Evolutionary conservation across 2,329 filamentous ascomycete genomes (phyloP).

Genomic region (Aspergillus viridinutans): DNA sequence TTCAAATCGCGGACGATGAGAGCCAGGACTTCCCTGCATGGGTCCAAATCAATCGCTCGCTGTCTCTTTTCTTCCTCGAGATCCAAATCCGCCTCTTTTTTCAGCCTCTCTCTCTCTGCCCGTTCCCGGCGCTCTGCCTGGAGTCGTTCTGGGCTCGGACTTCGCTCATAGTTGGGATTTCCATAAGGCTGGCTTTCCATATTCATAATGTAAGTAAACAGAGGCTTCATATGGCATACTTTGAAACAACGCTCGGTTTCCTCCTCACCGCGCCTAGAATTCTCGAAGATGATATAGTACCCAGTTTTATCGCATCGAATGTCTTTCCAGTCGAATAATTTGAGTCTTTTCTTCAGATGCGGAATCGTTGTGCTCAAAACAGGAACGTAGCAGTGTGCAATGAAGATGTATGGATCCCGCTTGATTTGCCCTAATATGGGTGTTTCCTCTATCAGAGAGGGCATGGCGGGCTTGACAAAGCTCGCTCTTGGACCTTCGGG

Average conservation of each 20-base stretch:
- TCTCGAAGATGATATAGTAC: slow-evolving; percentile 88
- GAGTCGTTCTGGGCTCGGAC: slow-evolving; percentile 42
- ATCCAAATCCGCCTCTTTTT: slow-evolving; percentile 73
- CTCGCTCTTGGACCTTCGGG: slow-evolving; percentile 38
- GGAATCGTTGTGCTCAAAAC: slow-evolving; percentile 79
- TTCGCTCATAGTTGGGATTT: slow-evolving; percentile 58
- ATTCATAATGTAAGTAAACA: slow-evolving; percentile 90
- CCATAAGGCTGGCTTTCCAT: slow-evolving; percentile 78
- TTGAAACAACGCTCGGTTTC: slow-evolving; percentile 78
- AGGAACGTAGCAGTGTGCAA: slow-evolving; percentile 81
- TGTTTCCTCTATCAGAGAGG: slow-evolving; percentile 60
- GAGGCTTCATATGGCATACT: slow-evolving; percentile 71
- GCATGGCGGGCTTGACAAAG: slow-evolving; percentile 29
- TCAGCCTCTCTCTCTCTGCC: slow-evolving; percentile 62
- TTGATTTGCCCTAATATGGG: slow-evolving; percentile 66
- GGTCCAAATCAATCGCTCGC: slow-evolving; percentile 81
- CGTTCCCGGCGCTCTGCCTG: slow-evolving; percentile 51
- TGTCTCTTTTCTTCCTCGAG: slow-evolving; percentile 86
- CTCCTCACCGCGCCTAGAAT: slow-evolving; percentile 68
- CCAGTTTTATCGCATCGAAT: slow-evolving; percentile 80
- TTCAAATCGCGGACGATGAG: slow-evolving; percentile 74
- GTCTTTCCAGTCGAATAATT: slow-evolving; percentile 74
- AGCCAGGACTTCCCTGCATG: slow-evolving; percentile 77
- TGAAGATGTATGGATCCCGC: slow-evolving; percentile 82
- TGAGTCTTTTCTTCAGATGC: slow-evolving; percentile 85